A percentile compares a stretch with the other conserved stretches of the same genome.
These are phyloP conservation scores for Arthrobotrys megalospora DNA, from an alignment of 2,329 filamentous ascomycete species.

Conservation along the genomic window DNA sequence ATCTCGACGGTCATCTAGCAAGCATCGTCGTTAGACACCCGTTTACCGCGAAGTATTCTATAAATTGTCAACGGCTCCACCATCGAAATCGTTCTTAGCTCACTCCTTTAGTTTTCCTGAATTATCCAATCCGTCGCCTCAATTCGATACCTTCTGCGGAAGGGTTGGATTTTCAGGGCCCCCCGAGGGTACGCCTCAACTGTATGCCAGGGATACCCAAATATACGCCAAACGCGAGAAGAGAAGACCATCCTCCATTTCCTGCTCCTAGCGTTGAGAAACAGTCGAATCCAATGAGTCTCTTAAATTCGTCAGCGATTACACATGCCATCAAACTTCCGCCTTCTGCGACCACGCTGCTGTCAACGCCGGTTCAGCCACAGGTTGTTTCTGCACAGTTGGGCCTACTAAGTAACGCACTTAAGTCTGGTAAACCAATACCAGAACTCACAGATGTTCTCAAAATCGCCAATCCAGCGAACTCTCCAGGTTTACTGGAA, in stretches of 20 bases:
- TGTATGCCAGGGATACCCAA: slow-evolving; percentile 42
- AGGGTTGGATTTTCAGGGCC: no score
- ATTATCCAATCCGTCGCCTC: no score
- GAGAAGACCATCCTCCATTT: slow-evolving; percentile 33
- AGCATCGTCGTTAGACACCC: no score
- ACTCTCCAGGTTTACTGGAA: no score
- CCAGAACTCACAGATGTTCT: slow-evolving; percentile 28
- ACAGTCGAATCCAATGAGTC: slow-evolving; percentile 9
- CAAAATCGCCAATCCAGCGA: slow-evolving; percentile 7
- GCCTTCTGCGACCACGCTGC: slow-evolving; percentile 5
- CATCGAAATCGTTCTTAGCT: no score
- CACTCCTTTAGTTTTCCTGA: no score
- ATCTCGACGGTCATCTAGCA: no score
- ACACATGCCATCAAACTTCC: slow-evolving; percentile 43
- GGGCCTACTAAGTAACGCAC: slow-evolving; percentile 28
- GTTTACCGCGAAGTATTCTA: no score
- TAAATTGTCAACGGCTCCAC: no score
- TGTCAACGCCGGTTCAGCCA: neutral
- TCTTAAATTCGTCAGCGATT: slow-evolving; percentile 4
- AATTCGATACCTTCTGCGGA: no score
- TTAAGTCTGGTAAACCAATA: slow-evolving; percentile 32
- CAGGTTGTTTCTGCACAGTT: slow-evolving; percentile 38
- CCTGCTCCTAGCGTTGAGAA: neutral
- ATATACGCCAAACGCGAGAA: slow-evolving; percentile 21
- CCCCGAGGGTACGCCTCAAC: neutral